Conservation (phyloP, 176 grass and related monocot species). For the Lolium multiflorum region DNA sequence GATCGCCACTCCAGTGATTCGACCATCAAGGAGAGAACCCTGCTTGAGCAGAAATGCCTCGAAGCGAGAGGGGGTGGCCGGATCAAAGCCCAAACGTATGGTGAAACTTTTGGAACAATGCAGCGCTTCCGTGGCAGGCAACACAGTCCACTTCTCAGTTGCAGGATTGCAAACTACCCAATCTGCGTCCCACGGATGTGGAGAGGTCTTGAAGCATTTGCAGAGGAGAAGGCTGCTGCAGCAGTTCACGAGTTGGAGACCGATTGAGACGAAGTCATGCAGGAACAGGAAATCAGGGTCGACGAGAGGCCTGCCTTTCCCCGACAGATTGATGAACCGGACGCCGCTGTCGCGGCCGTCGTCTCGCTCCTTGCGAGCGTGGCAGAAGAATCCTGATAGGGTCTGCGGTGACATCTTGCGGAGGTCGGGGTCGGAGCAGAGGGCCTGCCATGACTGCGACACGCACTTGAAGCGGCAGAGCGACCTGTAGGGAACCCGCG, state of each 20-base stretch:
- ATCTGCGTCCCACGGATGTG: not conserved
- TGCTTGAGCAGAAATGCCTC: not conserved
- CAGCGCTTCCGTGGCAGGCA: not conserved
- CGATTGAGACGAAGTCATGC: not conserved
- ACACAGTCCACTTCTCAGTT: not conserved
- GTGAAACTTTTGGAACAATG: not conserved
- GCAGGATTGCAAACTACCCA: not conserved
- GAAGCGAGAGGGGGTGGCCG: not conserved
- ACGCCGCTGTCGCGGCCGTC: not conserved
- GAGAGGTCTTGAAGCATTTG: not conserved
- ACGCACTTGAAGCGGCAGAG: not conserved
- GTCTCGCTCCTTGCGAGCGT: not conserved
- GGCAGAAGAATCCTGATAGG: not conserved
- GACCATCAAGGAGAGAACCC: not conserved
- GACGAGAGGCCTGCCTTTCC: not conserved
- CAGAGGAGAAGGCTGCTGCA: slow-evolving; percentile 2
- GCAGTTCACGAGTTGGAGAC: not conserved
- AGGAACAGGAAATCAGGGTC: not conserved
- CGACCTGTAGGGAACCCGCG: not conserved
- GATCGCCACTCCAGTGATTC: not conserved
- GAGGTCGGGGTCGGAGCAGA: not conserved
- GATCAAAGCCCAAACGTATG: not conserved
- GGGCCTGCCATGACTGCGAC: not conserved
- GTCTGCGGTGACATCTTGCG: not conserved
- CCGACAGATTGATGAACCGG: not conserved